These are phyloP conservation scores for Penicillium janthinellum DNA, from an alignment of 2,329 filamentous ascomycete species.

Conservation along the genomic window DNA sequence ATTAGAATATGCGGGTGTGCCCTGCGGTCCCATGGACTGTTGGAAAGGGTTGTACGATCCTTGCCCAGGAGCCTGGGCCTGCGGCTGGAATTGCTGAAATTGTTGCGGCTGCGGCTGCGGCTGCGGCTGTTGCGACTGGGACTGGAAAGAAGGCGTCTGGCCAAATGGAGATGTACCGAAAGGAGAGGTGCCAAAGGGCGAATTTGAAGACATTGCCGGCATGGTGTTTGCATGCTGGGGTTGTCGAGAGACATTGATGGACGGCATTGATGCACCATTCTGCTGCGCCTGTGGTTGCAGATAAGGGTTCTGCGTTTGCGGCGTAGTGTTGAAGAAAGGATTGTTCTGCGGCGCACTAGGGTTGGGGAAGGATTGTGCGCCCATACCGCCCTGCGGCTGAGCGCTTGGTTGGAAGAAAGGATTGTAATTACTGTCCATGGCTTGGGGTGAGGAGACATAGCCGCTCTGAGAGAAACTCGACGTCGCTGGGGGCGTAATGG, in stretches of 20 bases:
- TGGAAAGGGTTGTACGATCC: conserved; percentile 40
- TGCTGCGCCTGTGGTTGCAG: conserved; percentile 28
- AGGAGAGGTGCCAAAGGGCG: conserved; percentile 33
- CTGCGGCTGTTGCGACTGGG: conserved; percentile 28
- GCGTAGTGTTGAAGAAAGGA: conserved; percentile 38
- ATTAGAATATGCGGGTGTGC: conserved; percentile 24
- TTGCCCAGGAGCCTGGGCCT: conserved; percentile 22
- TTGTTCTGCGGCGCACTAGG: conserved; percentile 34
- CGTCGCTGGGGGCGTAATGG: conserved; percentile 47
- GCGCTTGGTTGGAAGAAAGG: conserved; percentile 46
- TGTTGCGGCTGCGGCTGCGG: conserved; percentile 26
- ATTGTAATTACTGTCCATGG: conserved; percentile 41
- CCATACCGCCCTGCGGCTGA: conserved; percentile 30
- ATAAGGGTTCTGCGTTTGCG: conserved; percentile 22
- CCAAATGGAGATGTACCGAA: conserved; percentile 37
- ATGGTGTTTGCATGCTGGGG: conserved; percentile 45
- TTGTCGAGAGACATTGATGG: conserved; percentile 17
- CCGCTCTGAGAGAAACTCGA: conserved; percentile 38
- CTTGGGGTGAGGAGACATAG: conserved; percentile 39
- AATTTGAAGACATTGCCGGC: conserved; percentile 37
- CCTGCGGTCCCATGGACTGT: conserved; percentile 30
- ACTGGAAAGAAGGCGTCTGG: conserved; percentile 30
- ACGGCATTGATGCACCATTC: conserved; percentile 17
- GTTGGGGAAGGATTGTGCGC: conserved; percentile 26
- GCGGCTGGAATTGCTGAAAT: conserved; percentile 13